Conservation (phyloP, 306 rosid species). For the Dryas alaskensis region DNA sequence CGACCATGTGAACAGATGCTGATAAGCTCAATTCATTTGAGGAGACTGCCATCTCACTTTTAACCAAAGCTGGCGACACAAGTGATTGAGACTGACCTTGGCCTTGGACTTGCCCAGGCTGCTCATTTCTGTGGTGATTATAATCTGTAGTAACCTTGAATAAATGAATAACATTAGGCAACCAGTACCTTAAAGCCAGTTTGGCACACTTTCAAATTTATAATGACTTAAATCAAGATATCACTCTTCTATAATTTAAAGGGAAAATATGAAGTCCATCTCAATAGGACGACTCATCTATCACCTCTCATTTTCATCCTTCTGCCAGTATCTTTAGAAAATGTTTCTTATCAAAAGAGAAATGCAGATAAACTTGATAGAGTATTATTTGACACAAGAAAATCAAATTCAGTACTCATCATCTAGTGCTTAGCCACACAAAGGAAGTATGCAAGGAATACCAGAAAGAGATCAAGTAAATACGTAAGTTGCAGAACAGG, state of each 20-base stretch:
- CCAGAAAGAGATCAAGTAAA: neutral
- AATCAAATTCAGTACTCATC: constrained; percentile 14
- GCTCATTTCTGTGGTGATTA: constrained; percentile 46
- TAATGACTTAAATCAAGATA: neutral
- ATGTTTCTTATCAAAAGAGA: constrained; percentile 4
- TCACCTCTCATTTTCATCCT: neutral
- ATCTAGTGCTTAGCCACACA: constrained; percentile 7
- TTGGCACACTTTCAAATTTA: neutral
- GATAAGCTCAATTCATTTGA: constrained; percentile 59
- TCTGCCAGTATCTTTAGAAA: neutral
- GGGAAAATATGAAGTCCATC: neutral
- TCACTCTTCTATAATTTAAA: neutral
- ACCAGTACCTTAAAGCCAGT: constrained; percentile 17
- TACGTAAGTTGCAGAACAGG: neutral
- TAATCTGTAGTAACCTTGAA: constrained; percentile 74
- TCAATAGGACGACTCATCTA: neutral
- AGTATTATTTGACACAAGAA: constrained; percentile 20
- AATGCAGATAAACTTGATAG: neutral
- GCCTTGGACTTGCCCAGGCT: constrained; percentile 55
- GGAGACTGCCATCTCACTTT: constrained; percentile 53
- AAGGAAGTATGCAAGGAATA: constrained; percentile 4
- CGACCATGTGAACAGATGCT: constrained; percentile 49
- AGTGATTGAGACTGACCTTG: constrained; percentile 48
- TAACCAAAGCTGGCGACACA: constrained; percentile 47
- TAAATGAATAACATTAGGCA: constrained; percentile 44